Conservation (phyloP, 2,329 filamentous ascomycete species). For the Fusarium globosum region DNA sequence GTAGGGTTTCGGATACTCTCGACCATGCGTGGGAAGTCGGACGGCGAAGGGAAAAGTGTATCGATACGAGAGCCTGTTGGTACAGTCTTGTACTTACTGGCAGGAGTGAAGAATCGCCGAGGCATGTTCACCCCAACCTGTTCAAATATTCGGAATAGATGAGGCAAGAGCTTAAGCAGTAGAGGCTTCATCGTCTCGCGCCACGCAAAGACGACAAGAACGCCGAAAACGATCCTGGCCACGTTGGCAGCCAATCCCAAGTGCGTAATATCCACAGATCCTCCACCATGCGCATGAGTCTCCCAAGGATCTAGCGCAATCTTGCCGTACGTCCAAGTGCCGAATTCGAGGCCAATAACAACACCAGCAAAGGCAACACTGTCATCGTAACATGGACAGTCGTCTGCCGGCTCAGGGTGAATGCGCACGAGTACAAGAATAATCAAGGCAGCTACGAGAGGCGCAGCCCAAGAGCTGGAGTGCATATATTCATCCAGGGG, state of each 20-base stretch:
- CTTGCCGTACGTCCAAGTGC: slow-evolving; percentile 82
- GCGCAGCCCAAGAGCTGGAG: slow-evolving; percentile 70
- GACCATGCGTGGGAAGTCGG: slow-evolving; percentile 84
- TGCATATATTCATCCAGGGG: slow-evolving; percentile 78
- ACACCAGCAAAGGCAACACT: slow-evolving; percentile 94
- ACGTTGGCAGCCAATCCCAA: slow-evolving; percentile 74
- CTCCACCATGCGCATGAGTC: slow-evolving; percentile 56
- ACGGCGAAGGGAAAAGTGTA: slow-evolving; percentile 90
- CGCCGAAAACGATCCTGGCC: slow-evolving; percentile 79
- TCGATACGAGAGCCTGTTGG: slow-evolving; percentile 75
- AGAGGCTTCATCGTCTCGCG: slow-evolving; percentile 88
- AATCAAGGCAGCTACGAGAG: slow-evolving; percentile 70
- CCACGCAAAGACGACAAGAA: slow-evolving; percentile 89
- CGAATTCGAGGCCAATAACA: slow-evolving; percentile 84
- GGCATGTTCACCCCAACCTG: slow-evolving; percentile 82
- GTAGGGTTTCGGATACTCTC: slow-evolving; percentile 82
- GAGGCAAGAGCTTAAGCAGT: slow-evolving; percentile 80
- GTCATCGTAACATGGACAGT: slow-evolving; percentile 97
- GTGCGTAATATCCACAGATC: slow-evolving; percentile 72
- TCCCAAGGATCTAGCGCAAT: slow-evolving; percentile 60
- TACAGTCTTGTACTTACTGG: slow-evolving; percentile 89
- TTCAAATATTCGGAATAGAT: slow-evolving; percentile 88
- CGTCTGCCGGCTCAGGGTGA: slow-evolving; percentile 94
- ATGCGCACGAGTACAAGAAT: slow-evolving; percentile 84
- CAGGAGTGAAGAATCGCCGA: slow-evolving; percentile 89